A percentile compares a stretch with the other conserved stretches of the same genome.
Evolutionary conservation across 2,329 filamentous ascomycete species (phyloP).

Genomic region (Graphilbum fragrans): DNA sequence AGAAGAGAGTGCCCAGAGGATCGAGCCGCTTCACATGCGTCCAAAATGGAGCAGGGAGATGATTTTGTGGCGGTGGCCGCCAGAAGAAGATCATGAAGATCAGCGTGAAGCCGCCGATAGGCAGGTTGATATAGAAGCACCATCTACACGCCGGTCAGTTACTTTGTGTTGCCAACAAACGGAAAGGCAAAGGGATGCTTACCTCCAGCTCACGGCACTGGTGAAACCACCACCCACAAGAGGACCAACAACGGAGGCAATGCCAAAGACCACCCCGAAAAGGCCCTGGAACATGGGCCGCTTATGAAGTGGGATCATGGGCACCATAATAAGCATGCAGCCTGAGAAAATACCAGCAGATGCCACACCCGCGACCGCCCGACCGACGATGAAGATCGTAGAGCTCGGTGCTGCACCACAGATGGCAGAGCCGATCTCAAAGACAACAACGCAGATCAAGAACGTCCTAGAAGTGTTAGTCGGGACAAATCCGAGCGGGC

Average conservation of each 20-base stretch:
- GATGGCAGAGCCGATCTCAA: constrained; percentile 40
- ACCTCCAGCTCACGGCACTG: no score
- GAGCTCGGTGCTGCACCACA: constrained; percentile 44
- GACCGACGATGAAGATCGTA: constrained; percentile 40
- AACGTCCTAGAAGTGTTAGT: constrained; percentile 23
- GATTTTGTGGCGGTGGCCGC: constrained; percentile 24
- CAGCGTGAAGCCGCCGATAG: constrained; percentile 39
- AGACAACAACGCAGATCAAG: constrained; percentile 33
- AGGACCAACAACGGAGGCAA: constrained; percentile 40
- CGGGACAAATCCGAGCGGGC: background rate
- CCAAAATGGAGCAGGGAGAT: no score
- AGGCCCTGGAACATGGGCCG: constrained; percentile 45
- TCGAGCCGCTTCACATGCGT: constrained; percentile 41
- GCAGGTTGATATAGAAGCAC: constrained; percentile 50
- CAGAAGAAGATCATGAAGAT: constrained; percentile 36
- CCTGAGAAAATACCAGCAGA: constrained; percentile 47
- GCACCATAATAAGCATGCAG: constrained; percentile 42
- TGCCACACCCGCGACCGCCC: constrained; percentile 43
- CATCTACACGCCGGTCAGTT: constrained; percentile 40
- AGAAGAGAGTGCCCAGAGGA: constrained; percentile 45
- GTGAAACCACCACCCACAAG: constrained; percentile 43
- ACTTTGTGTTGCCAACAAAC: no score
- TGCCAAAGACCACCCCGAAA: constrained; percentile 43
- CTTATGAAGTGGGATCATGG: constrained; percentile 46
- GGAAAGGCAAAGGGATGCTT: no score